phyloP scores from a whole-genome alignment of 2,329 filamentous ascomycete species.

The Diaporthe caulivora region DNA sequence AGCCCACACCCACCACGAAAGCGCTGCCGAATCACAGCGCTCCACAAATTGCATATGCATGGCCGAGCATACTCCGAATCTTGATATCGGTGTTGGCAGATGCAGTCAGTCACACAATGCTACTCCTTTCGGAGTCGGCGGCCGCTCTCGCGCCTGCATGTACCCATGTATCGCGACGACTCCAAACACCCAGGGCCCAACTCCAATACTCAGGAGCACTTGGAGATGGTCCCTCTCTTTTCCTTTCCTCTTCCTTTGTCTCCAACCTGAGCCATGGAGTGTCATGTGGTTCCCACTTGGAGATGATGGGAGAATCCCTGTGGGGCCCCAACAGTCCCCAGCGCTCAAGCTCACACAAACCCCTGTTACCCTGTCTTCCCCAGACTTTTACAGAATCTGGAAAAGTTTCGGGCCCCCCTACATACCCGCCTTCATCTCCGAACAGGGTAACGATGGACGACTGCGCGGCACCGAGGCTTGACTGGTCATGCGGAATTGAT shows the following conservation, averaged over 20 bases:
- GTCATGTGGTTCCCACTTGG: slow-evolving; percentile 30
- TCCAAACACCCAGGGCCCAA: neutral
- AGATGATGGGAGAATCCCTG: slow-evolving; percentile 37
- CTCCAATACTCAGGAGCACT: slow-evolving; percentile 20
- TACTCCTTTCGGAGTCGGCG: slow-evolving; percentile 10
- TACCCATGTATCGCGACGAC: neutral
- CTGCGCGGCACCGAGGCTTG: slow-evolving; percentile 25
- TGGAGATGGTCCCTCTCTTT: neutral
- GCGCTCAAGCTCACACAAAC: neutral
- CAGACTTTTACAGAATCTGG: slow-evolving; percentile 33
- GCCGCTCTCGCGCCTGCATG: slow-evolving; percentile 17
- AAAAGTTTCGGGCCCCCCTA: slow-evolving; percentile 22
- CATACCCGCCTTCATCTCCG: slow-evolving; percentile 26
- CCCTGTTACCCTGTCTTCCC: slow-evolving; percentile 40
- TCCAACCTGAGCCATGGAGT: slow-evolving; percentile 31
- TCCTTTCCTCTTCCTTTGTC: neutral
- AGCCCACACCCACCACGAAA: neutral
- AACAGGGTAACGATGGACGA: slow-evolving; percentile 29
- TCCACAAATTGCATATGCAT: slow-evolving; percentile 13
- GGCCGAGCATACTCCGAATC: slow-evolving; percentile 33
- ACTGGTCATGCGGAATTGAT: slow-evolving; percentile 5
- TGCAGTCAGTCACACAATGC: slow-evolving; percentile 7
- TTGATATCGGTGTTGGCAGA: slow-evolving; percentile 21
- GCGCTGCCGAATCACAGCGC: slow-evolving; percentile 26
- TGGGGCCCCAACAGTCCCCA: slow-evolving; percentile 12